Conservation (phyloP, 2,329 filamentous ascomycete genomes). For the Fusarium sp. region DNA sequence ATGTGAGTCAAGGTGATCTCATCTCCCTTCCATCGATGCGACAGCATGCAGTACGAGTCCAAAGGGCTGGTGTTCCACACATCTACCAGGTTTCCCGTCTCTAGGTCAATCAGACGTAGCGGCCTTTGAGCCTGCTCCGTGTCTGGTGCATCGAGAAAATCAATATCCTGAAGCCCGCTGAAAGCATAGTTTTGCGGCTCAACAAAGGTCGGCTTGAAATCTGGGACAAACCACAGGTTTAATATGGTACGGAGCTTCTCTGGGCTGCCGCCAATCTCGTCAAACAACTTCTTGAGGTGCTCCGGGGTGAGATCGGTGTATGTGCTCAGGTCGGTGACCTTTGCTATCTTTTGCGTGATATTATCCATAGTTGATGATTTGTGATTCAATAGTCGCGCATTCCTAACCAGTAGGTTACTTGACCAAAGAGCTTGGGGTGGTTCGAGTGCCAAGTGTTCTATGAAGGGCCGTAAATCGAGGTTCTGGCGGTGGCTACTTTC, state of each 20-base stretch:
- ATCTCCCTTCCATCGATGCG: slow-evolving; percentile 16
- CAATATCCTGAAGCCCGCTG: not conserved
- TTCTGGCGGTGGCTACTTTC: no score
- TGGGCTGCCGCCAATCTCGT: slow-evolving; percentile 1
- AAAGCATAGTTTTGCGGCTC: not conserved
- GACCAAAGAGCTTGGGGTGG: not conserved
- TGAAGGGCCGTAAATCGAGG: no score
- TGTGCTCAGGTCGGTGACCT: slow-evolving; percentile 12
- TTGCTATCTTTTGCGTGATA: slow-evolving; percentile 9
- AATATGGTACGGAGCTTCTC: slow-evolving; percentile 12
- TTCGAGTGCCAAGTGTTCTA: not conserved
- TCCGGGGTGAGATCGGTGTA: slow-evolving; percentile 15
- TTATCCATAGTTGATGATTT: not conserved
- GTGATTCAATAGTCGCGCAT: not conserved
- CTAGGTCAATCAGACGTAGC: slow-evolving; percentile 1
- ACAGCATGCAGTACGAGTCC: slow-evolving; percentile 6
- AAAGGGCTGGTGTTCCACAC: slow-evolving; percentile 1
- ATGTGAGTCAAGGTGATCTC: slow-evolving; percentile 7
- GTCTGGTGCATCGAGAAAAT: not conserved
- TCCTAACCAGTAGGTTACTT: not conserved
- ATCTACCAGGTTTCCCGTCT: slow-evolving; percentile 9
- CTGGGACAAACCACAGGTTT: slow-evolving; percentile 14
- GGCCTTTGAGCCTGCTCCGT: not conserved
- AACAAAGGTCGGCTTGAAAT: slow-evolving; percentile 6
- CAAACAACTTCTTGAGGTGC: slow-evolving; percentile 4